phyloP scores from a whole-genome alignment of 352 stramenopile genomes.

The Pythium volutum region DNA sequence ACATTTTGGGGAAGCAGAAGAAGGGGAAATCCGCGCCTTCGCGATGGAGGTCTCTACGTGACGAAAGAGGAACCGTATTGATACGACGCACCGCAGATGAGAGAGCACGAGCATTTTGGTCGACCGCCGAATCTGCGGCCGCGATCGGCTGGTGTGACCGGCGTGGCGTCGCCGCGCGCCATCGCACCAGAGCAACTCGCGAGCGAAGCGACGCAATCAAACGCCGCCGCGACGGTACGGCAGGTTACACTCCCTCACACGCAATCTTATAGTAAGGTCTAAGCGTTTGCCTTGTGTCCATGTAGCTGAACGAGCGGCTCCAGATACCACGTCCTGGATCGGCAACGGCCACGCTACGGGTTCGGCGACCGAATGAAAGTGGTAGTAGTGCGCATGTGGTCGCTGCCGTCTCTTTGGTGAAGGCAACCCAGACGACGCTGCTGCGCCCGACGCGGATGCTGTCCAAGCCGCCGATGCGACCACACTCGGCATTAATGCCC shows the following conservation, averaged over 20 bases:
- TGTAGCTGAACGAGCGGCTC: constrained; percentile 50
- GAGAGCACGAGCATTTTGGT: constrained; percentile 48
- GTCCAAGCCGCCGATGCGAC: constrained; percentile 22
- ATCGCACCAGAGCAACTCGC: constrained; percentile 25
- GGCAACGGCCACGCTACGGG: neutral
- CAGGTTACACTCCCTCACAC: neutral
- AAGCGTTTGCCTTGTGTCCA: neutral
- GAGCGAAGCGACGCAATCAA: constrained; percentile 8
- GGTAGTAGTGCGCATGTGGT: neutral
- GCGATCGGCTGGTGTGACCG: constrained; percentile 35
- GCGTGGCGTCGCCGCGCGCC: constrained; percentile 14
- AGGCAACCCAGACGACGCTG: neutral
- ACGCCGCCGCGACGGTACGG: constrained; percentile 2
- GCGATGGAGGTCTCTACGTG: neutral
- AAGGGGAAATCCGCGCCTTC: neutral
- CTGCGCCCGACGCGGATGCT: constrained; percentile 15
- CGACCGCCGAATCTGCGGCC: constrained; percentile 47
- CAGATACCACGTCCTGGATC: constrained; percentile 41
- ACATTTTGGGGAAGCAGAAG: neutral
- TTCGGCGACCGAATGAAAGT: neutral
- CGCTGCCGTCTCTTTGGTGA: neutral
- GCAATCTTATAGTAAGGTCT: neutral
- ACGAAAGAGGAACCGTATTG: neutral
- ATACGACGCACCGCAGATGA: constrained; percentile 7
- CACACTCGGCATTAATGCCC: constrained; percentile 16